Evolutionary conservation across 2,329 filamentous ascomycete genomes (phyloP).

Genomic region (Colletotrichum sp.): DNA sequence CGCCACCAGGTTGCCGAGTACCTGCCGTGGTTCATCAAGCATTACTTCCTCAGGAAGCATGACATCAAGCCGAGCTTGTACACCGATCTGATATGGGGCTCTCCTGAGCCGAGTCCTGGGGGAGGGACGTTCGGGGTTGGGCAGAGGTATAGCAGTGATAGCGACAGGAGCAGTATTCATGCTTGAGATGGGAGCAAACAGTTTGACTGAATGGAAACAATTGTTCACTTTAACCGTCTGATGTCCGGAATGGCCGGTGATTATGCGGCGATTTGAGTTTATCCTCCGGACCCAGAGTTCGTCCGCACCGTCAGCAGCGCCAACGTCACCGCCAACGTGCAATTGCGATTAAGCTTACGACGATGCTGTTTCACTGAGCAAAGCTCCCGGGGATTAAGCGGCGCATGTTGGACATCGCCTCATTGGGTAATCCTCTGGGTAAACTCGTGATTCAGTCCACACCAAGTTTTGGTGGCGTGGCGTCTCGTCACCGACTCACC

Average conservation of each 20-base stretch:
- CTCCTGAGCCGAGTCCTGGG: not conserved
- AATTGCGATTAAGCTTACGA: not conserved
- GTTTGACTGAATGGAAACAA: not conserved
- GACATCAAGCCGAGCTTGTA: conserved; percentile 34
- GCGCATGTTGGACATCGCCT: fast-evolving
- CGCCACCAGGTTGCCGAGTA: conserved; percentile 36
- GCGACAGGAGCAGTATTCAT: not conserved
- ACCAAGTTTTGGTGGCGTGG: not conserved
- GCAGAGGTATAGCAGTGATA: not conserved
- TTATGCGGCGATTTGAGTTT: not conserved
- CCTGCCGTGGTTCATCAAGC: conserved; percentile 38
- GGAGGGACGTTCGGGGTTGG: not conserved
- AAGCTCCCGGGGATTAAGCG: not conserved
- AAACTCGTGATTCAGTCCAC: not conserved
- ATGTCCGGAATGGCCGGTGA: not conserved
- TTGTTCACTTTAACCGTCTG: not conserved
- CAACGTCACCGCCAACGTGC: not conserved
- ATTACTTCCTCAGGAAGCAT: conserved; percentile 25
- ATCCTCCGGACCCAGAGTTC: not conserved
- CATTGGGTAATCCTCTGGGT: not conserved
- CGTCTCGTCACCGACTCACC: not conserved
- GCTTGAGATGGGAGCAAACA: not conserved
- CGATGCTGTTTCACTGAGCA: not conserved
- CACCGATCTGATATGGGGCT: conserved; percentile 35
- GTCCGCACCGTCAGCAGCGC: not conserved